A percentile compares a stretch with the other conserved stretches of the same genome.
phyloP scores from a whole-genome alignment of 2,329 filamentous ascomycete species.

The Xylariales sp. region DNA sequence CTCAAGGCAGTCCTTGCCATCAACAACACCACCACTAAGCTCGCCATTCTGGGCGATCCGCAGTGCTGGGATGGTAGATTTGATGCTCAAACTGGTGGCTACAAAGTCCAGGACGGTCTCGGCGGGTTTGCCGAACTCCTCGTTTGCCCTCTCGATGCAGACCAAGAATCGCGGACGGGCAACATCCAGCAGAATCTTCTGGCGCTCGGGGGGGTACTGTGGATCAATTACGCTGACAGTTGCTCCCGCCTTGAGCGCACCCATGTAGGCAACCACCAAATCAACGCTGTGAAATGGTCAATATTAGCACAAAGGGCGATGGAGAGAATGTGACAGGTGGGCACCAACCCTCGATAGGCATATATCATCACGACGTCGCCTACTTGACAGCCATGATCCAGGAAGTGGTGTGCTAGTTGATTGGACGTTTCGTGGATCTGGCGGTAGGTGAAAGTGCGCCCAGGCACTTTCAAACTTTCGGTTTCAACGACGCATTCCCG shows the following conservation, averaged over 20 bases:
- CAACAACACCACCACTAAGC: slow-evolving; percentile 62
- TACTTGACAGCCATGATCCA: slow-evolving; percentile 64
- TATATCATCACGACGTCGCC: slow-evolving; percentile 95
- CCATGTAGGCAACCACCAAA: slow-evolving; percentile 70
- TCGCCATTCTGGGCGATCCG: slow-evolving; percentile 66
- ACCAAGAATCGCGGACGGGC: slow-evolving; percentile 70
- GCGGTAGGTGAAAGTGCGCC: slow-evolving; percentile 72
- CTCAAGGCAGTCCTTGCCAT: slow-evolving; percentile 65
- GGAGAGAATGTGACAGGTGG: no score
- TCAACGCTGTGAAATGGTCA: no score
- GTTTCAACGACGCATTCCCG: slow-evolving; percentile 47
- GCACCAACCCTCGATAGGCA: slow-evolving; percentile 72
- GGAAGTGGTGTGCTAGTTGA: slow-evolving; percentile 72
- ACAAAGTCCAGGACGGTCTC: slow-evolving; percentile 59
- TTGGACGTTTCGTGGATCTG: slow-evolving; percentile 87
- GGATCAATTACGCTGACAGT: slow-evolving; percentile 71
- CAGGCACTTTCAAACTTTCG: slow-evolving; percentile 38
- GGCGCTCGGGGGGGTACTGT: slow-evolving; percentile 73
- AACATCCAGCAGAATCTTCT: slow-evolving; percentile 80
- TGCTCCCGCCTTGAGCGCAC: slow-evolving; percentile 53
- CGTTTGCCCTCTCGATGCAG: slow-evolving; percentile 67
- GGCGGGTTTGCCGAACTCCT: slow-evolving; percentile 58
- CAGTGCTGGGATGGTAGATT: slow-evolving; percentile 70
- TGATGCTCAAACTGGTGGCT: slow-evolving; percentile 65
- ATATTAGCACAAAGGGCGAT: no score